Conservation (phyloP, 495 filamentous ascomycete genomes). For the Penicillium taxi region DNA sequence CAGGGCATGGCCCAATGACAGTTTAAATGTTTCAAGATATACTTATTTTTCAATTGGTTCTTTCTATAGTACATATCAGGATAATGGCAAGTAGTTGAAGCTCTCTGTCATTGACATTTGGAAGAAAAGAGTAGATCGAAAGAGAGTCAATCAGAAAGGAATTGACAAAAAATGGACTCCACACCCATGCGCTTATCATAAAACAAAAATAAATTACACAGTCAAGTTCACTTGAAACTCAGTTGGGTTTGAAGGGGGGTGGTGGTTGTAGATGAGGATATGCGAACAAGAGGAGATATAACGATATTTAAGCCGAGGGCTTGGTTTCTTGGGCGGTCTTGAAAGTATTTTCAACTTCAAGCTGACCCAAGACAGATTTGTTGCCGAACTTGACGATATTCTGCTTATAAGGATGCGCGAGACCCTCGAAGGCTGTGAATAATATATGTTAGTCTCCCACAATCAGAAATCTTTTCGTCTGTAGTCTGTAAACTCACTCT, state of each 20-base stretch:
- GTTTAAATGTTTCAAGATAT: slow-evolving; percentile 10
- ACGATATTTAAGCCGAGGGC: slow-evolving; percentile 17
- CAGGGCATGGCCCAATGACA: slow-evolving; percentile 11
- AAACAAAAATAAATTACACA: slow-evolving; percentile 29
- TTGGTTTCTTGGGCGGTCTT: slow-evolving; percentile 31
- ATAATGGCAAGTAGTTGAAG: not conserved
- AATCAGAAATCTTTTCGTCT: not conserved
- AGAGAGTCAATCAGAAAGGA: slow-evolving; percentile 16
- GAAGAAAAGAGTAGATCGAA: slow-evolving; percentile 8
- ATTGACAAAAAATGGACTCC: slow-evolving; percentile 32
- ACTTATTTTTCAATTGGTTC: slow-evolving; percentile 6
- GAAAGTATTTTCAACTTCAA: slow-evolving; percentile 41
- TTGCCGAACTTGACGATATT: slow-evolving; percentile 72
- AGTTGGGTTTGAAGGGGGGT: too few relatives aligned
- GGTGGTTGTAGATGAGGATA: too few relatives aligned
- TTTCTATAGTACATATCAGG: slow-evolving; percentile 18
- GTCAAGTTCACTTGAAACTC: slow-evolving; percentile 5
- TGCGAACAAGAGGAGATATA: slow-evolving; percentile 7
- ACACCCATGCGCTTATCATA: slow-evolving; percentile 43
- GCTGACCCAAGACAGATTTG: slow-evolving; percentile 26
- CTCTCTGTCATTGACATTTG: not conserved
- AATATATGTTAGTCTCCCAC: slow-evolving; percentile 5
- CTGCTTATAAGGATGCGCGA: slow-evolving; percentile 80
- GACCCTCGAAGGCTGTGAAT: slow-evolving; percentile 73
- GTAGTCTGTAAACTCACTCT: slow-evolving; percentile 47